A percentile compares a stretch with the other conserved stretches of the same genome.
Conservation (phyloP, 2,329 filamentous ascomycete genomes). For the Nectriaceae sp. region DNA sequence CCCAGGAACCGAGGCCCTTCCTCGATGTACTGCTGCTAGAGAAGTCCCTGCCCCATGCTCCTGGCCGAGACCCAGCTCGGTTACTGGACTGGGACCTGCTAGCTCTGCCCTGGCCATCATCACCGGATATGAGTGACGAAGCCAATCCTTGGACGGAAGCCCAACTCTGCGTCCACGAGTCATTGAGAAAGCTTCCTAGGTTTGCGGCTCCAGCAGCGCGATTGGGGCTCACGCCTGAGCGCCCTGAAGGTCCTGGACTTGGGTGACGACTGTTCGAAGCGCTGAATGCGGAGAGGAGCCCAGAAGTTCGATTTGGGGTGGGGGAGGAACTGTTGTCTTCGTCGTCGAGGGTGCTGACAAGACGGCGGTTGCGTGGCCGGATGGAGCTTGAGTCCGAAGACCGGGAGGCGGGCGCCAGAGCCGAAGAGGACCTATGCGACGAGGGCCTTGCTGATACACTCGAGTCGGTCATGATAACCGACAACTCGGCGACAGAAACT, state of each 20-base stretch:
- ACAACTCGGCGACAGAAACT: slow-evolving; percentile 34
- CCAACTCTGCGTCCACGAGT: slow-evolving; percentile 57
- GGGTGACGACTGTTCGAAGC: slow-evolving; percentile 44
- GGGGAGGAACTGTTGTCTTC: slow-evolving; percentile 20
- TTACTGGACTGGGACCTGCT: slow-evolving; percentile 24
- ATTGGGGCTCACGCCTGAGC: slow-evolving; percentile 30
- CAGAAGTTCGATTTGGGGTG: slow-evolving; percentile 37
- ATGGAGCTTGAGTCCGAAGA: slow-evolving; percentile 42
- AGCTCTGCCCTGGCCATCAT: slow-evolving; percentile 19
- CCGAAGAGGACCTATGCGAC: slow-evolving; percentile 48
- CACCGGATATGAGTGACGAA: slow-evolving; percentile 41
- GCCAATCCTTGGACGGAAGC: slow-evolving; percentile 57
- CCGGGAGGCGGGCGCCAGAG: slow-evolving; percentile 43
- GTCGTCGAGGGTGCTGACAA: slow-evolving; percentile 35
- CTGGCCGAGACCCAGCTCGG: slow-evolving; percentile 21
- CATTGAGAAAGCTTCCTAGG: slow-evolving; percentile 46
- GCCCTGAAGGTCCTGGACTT: slow-evolving; percentile 51
- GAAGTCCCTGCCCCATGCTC: slow-evolving; percentile 19
- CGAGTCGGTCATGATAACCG: slow-evolving; percentile 40
- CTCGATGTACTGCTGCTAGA: slow-evolving; percentile 15
- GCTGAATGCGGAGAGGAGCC: slow-evolving; percentile 35
- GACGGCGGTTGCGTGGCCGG: slow-evolving; percentile 54
- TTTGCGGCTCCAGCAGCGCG: slow-evolving; percentile 38
- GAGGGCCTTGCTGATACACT: slow-evolving; percentile 31
- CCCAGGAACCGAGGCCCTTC: slow-evolving; percentile 42